Evolutionary conservation across 768 basidiomycete species (phyloP).

Genomic region (Calocera viscosa): DNA sequence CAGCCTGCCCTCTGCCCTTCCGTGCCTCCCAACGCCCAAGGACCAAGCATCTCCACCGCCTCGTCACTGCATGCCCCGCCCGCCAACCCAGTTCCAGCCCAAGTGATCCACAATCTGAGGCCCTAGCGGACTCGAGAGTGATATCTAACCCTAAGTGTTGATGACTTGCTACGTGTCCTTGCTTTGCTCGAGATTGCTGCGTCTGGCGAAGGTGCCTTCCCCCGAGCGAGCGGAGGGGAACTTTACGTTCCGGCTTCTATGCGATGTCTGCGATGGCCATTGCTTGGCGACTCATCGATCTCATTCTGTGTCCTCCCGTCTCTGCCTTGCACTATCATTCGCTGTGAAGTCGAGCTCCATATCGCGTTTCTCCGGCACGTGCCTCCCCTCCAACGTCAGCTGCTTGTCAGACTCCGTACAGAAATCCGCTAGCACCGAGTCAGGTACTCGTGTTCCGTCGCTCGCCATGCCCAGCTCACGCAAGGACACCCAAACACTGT

Average conservation of each 20-base stretch:
- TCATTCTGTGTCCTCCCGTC: neutral
- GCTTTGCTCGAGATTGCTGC: neutral
- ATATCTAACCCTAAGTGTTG: conserved; percentile 9
- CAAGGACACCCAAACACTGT: neutral
- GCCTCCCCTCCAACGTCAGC: neutral
- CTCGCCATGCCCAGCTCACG: neutral
- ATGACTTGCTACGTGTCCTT: neutral
- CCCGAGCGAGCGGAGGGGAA: neutral
- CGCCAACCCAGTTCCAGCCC: conserved; percentile 8
- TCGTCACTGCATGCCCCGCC: neutral
- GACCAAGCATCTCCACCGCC: neutral
- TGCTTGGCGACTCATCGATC: neutral
- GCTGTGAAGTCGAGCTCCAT: conserved; percentile 3
- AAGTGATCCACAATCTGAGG: conserved; percentile 7
- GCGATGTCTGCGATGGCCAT: neutral
- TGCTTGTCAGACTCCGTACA: conserved; percentile 3
- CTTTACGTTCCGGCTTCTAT: neutral
- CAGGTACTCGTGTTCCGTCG: neutral
- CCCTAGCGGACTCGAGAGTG: conserved; percentile 8
- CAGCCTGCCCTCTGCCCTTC: neutral
- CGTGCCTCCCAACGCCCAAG: conserved; percentile 6
- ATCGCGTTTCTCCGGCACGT: conserved; percentile 5
- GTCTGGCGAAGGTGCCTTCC: neutral
- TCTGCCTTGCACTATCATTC: neutral
- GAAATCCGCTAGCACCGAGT: conserved; percentile 7